Base-by-base conservation (phyloP, 2,329 filamentous ascomycete genomes). In the Colletotrichum limetticola region DNA sequence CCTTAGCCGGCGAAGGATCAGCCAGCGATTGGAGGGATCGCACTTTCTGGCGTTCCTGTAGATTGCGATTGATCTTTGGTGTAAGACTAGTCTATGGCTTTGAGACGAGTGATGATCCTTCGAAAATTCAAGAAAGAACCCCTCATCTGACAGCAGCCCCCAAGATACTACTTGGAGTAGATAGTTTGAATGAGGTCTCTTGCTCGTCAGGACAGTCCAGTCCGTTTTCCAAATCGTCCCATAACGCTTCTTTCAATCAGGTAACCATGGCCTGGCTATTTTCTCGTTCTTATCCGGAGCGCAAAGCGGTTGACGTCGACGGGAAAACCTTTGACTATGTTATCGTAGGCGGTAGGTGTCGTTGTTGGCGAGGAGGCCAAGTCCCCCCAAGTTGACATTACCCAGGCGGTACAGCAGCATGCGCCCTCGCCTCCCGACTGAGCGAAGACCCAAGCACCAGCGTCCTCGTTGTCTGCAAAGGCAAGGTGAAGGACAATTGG, bases 331-430 rank as follows among this genome's bases (percentile, higher is more conserved):
- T 83, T 77, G 85, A 87, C 79, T 86, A 84, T 77, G 77, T 87
- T 74, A 81, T 87, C 67, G 83, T 86, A 14, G 85, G 86, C 61
- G 80, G 78, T 79, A 52, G 69, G 74, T 26, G 42, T n/a, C 9
- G 2, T n/a, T n/a, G 42, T 9, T n/a, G 5, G n/a, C 19, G 19
- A 49, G 8, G 37, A 42, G 14, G 42, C 32, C 11, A 35, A 42
- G 3, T 22, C 11, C 42, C 19, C 42, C 19, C n/a, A n/a, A 4
- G 19, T 12, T 66, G 16, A 61, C 37, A 1, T 9, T 11, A 8
- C 35, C 52, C 57, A 79, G 85, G 85, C 53, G 86, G 86, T 26
- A 87, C 86, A 2, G 84, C 85, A 35, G 86, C 85, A 32, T 86
- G 85, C 77, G 84, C 85, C 2, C 72, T 88, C 62, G 86, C 86